These are phyloP conservation scores for Lonicera japonica DNA, from an alignment of 129 eudicot species.

Conservation along the genomic window DNA sequence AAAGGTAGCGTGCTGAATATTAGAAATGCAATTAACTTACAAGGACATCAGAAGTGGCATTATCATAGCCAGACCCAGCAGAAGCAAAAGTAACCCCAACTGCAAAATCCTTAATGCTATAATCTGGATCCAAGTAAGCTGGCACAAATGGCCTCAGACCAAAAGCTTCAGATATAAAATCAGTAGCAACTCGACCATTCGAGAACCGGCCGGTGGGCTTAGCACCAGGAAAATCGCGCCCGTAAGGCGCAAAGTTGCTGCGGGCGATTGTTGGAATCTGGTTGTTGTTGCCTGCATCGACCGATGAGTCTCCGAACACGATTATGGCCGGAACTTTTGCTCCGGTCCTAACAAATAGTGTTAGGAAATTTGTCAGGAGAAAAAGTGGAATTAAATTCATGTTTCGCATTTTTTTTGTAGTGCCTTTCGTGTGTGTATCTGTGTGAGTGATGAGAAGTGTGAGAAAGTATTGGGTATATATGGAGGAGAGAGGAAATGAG, in stretches of 20 bases:
- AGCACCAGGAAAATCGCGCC: constrained; percentile 17
- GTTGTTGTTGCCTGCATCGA: constrained; percentile 30
- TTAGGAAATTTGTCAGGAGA: not conserved
- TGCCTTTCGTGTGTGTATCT: not conserved
- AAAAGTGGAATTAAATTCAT: not conserved
- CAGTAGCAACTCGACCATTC: constrained; percentile 18
- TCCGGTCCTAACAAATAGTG: not conserved
- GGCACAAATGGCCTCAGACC: constrained; percentile 26
- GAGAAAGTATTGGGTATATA: not conserved
- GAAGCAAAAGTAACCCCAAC: constrained; percentile 30
- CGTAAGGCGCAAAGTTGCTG: constrained; percentile 27
- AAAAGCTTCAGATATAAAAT: constrained; percentile 16
- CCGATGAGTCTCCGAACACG: constrained; percentile 30
- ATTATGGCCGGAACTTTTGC: constrained; percentile 21
- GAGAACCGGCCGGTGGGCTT: constrained; percentile 24
- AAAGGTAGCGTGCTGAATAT: no score
- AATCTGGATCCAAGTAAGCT: constrained; percentile 23
- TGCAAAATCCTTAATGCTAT: constrained; percentile 21
- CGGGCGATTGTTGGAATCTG: constrained; percentile 5
- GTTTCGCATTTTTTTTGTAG: not conserved
- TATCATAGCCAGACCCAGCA: constrained; percentile 31
- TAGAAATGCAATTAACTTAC: constrained; percentile 9
- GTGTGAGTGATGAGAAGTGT: not conserved
- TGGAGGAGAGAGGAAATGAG: no score
- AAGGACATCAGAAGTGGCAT: constrained; percentile 21